Evolutionary conservation across 2,329 filamentous ascomycete genomes (phyloP).

Genomic region (Arthrobotrys pseudoclavata): DNA sequence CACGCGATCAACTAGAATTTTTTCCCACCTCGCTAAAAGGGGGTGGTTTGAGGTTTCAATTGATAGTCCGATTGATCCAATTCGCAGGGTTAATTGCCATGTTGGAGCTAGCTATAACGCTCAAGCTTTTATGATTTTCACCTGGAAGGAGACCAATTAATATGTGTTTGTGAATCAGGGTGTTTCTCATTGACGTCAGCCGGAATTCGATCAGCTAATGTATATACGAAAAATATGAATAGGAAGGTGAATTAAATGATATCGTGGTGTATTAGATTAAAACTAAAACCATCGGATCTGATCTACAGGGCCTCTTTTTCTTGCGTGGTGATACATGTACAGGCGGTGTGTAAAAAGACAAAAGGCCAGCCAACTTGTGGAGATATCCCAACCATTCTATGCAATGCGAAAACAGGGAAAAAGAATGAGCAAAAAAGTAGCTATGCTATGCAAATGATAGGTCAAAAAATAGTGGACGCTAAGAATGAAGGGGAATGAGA

Average conservation of each 20-base stretch:
- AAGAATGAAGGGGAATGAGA: conserved; percentile 35
- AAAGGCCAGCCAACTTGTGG: conserved; percentile 50
- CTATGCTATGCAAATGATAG: conserved; percentile 31
- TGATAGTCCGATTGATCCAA: conserved; percentile 28
- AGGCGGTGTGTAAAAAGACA: conserved; percentile 35
- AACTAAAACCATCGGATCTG: conserved; percentile 49
- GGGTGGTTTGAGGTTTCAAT: conserved; percentile 28
- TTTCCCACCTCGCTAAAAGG: conserved; percentile 14
- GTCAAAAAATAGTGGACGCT: conserved; percentile 30
- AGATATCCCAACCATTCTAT: conserved; percentile 59
- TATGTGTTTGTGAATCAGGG: conserved; percentile 50
- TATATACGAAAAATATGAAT: conserved; percentile 19
- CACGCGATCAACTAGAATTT: conserved; percentile 19
- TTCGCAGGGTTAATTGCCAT: conserved; percentile 29
- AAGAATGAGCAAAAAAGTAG: conserved; percentile 17
- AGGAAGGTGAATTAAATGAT: conserved; percentile 20
- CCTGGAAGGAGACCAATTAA: conserved; percentile 20
- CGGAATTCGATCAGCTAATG: conserved; percentile 26
- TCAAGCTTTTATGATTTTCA: conserved; percentile 23
- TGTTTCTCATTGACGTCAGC: conserved; percentile 46
- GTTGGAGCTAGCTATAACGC: conserved; percentile 27
- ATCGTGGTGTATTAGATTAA: conserved; percentile 46
- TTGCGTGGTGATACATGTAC: conserved; percentile 46
- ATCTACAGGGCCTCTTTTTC: conserved; percentile 47
- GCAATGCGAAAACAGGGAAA: conserved; percentile 41